phyloP scores from a whole-genome alignment of 768 basidiomycete genomes.

The Favolaschia claudopus region DNA sequence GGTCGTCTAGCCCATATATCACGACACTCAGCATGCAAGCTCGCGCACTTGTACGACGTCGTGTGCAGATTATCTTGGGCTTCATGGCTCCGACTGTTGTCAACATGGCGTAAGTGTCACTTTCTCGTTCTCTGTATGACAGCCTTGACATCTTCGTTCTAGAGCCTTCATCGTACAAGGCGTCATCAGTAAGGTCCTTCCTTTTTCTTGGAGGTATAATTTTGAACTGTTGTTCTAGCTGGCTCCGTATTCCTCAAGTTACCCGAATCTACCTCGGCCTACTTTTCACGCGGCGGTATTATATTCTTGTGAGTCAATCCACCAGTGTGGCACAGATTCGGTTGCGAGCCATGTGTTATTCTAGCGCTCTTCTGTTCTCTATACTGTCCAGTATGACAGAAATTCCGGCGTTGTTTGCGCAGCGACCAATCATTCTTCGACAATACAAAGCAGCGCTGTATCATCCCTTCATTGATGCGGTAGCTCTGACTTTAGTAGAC shows the following conservation, averaged over 20 bases:
- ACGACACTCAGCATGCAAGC: constrained; percentile 47
- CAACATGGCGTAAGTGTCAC: constrained; percentile 40
- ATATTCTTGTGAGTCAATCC: constrained; percentile 67
- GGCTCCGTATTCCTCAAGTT: constrained; percentile 71
- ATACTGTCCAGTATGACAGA: constrained; percentile 69
- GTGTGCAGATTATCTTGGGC: constrained; percentile 48
- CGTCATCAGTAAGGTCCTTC: constrained; percentile 34
- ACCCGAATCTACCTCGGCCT: constrained; percentile 60
- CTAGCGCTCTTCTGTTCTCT: constrained; percentile 64
- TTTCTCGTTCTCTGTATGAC: too few species aligned
- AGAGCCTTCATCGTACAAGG: constrained; percentile 62
- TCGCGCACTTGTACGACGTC: constrained; percentile 45
- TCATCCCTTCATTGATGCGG: constrained; percentile 53
- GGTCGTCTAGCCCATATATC: constrained; percentile 43
- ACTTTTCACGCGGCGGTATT: constrained; percentile 77
- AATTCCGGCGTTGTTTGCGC: constrained; percentile 56
- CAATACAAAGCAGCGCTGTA: constrained; percentile 55
- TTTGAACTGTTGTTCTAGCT: constrained; percentile 43
- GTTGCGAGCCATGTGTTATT: too few species aligned
- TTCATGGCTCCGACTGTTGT: constrained; percentile 38
- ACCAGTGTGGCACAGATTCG: too few species aligned
- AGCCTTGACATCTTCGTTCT: too few species aligned
- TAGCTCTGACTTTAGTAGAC: constrained; percentile 54
- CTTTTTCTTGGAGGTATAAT: background rate
- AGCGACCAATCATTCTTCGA: constrained; percentile 53